phyloP scores from a whole-genome alignment of 164 flowering plant species.

The Vitis labrusca region DNA sequence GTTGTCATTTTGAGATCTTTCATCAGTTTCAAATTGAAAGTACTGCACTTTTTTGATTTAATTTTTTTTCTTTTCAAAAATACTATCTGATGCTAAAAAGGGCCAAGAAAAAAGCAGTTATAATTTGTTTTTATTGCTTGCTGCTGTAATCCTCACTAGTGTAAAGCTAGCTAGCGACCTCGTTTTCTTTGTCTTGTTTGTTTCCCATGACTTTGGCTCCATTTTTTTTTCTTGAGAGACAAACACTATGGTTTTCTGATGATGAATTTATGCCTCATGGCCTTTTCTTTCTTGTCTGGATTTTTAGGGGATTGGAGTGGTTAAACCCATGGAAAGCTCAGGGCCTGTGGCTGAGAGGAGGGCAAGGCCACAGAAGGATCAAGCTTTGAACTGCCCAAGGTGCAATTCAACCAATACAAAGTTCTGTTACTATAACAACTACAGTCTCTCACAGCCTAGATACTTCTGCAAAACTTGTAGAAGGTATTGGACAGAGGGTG shows the following conservation, averaged over 20 bases:
- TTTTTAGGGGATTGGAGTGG: constrained; percentile 39
- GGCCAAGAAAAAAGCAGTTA: not conserved
- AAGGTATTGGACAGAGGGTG: constrained; percentile 63
- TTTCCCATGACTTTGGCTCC: constrained; percentile 18
- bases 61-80: constrained; percentile 15
- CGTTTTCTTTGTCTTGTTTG: constrained; percentile 19
- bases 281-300: constrained; percentile 12
- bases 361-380: constrained; percentile 48
- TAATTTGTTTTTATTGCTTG: constrained; percentile 23
- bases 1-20: constrained; percentile 17
- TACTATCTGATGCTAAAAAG: constrained; percentile 18
- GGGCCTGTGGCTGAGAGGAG: constrained; percentile 23
- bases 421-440: constrained; percentile 63
- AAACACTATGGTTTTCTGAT: constrained; percentile 15
- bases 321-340: constrained; percentile 33
- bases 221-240: constrained; percentile 5
- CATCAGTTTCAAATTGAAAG: constrained; percentile 18
- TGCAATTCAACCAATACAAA: constrained; percentile 59
- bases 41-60: constrained; percentile 18
- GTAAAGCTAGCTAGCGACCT: constrained; percentile 6
- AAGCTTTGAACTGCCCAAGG: constrained; percentile 58
- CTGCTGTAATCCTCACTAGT: constrained; percentile 11
- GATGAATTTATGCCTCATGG: constrained; percentile 12
- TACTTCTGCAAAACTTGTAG: constrained; percentile 62
- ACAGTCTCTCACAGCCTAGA: constrained; percentile 56